Evolutionary conservation across 257 asterid species (phyloP).

Genomic region (Salvia hispanica): DNA sequence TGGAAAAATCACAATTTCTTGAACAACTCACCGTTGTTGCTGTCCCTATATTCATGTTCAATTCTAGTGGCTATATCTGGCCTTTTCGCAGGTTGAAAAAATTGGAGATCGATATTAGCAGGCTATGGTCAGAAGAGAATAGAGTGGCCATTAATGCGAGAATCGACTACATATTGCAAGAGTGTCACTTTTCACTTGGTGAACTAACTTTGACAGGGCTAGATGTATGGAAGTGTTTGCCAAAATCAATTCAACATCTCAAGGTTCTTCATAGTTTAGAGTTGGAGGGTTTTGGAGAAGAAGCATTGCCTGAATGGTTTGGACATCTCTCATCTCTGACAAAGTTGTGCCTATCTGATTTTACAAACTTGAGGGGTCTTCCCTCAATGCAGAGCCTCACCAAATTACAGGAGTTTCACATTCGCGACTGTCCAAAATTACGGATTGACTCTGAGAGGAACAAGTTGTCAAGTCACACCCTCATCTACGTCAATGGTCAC

Average conservation of each 20-base stretch:
- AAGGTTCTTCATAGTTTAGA: not conserved
- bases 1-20: not conserved
- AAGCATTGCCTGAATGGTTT: not conserved
- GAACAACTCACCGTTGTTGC: not conserved
- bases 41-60: not conserved
- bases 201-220: not conserved
- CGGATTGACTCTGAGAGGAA: too few species aligned
- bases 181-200: not conserved
- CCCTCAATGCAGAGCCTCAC: too few species aligned
- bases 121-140: not conserved
- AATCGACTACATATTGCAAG: not conserved
- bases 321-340: too few species aligned
- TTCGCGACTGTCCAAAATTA: too few species aligned
- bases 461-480: too few species aligned
- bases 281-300: not conserved
- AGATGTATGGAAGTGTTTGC: not conserved
- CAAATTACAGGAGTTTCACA: too few species aligned
- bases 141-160: not conserved
- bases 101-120: not conserved
- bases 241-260: not conserved
- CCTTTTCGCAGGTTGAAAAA: not conserved
- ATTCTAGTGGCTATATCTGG: not conserved
- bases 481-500: too few species aligned
- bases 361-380: too few species aligned
- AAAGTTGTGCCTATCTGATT: too few species aligned